Conservation (phyloP, 208 protist genomes). For the Acanthamoeba divionensis region DNA sequence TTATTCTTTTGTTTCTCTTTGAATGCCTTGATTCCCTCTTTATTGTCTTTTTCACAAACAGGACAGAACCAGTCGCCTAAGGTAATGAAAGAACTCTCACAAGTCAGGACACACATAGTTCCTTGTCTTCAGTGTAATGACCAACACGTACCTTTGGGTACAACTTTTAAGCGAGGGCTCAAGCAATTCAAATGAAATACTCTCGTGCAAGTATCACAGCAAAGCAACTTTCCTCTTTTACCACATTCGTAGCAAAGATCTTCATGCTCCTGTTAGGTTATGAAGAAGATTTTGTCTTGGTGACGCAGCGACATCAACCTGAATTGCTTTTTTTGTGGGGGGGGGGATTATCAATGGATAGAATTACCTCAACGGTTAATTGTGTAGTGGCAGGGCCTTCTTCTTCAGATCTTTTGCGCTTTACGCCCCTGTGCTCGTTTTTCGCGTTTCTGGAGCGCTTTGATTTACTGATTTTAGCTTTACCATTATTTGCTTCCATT, state of each 20-base stretch:
- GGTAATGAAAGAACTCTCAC: neutral
- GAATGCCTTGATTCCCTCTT: neutral
- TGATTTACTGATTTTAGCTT: too few species aligned
- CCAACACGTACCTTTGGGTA: conserved; percentile 13
- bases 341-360: too few species aligned
- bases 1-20: too few species aligned
- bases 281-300: too few species aligned
- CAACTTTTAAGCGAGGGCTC: neutral
- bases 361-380: too few species aligned
- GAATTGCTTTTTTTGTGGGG: too few species aligned
- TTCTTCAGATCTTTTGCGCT: too few species aligned
- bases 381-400: too few species aligned
- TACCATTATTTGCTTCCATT: too few species aligned
- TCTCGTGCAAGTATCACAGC: neutral
- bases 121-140: neutral
- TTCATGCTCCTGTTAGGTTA: conserved; percentile 37
- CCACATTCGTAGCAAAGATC: neutral
- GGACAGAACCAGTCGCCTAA: conserved; percentile 39
- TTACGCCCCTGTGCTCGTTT: too few species aligned
- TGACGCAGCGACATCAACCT: too few species aligned
- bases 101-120: neutral
- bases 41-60: neutral
- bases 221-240: conserved; percentile 12
- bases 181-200: conserved; percentile 32
- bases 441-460: too few species aligned